phyloP scores from a whole-genome alignment of 2,329 filamentous ascomycete genomes.

The Nannizziopsis arthrosporioides region DNA sequence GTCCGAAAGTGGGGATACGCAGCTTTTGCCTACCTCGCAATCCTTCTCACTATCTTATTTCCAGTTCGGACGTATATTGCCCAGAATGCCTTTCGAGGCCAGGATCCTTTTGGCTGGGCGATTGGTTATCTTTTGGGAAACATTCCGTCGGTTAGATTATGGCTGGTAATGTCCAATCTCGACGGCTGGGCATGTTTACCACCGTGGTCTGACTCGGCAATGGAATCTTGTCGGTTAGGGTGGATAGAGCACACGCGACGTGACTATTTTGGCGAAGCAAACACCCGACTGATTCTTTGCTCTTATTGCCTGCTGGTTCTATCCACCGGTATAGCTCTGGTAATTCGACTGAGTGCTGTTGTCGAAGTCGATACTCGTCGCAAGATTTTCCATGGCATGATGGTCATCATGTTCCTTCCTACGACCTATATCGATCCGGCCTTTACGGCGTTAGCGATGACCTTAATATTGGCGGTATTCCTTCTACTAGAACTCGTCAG shows the following conservation, averaged over 20 bases:
- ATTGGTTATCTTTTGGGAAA: constrained; percentile 81
- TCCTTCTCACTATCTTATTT: constrained; percentile 54
- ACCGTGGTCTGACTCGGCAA: constrained; percentile 24
- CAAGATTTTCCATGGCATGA: constrained; percentile 97
- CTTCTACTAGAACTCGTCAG: constrained; percentile 78
- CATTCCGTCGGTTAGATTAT: constrained; percentile 56
- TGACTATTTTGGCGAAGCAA: constrained; percentile 58
- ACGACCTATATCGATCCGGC: constrained; percentile 76
- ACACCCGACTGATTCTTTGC: constrained; percentile 64
- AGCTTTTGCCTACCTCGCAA: constrained; percentile 58
- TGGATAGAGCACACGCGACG: constrained; percentile 57
- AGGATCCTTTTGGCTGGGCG: constrained; percentile 87
- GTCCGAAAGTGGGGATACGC: constrained; percentile 77
- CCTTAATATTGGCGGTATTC: constrained; percentile 69
- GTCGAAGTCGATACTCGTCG: constrained; percentile 91
- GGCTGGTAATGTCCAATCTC: constrained; percentile 56
- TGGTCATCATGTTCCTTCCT: constrained; percentile 90
- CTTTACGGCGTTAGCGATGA: constrained; percentile 69
- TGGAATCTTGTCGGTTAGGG: constrained; percentile 40
- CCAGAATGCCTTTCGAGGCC: constrained; percentile 52
- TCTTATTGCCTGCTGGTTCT: constrained; percentile 65
- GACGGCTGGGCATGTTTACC: constrained; percentile 68
- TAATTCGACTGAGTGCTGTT: constrained; percentile 60
- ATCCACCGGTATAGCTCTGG: constrained; percentile 56
- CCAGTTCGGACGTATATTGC: constrained; percentile 61